Evolutionary conservation across 179 eudicot species (phyloP), one percentile per base, ranked within the genome.

Genomic region (Camellia oleifera): DNA sequence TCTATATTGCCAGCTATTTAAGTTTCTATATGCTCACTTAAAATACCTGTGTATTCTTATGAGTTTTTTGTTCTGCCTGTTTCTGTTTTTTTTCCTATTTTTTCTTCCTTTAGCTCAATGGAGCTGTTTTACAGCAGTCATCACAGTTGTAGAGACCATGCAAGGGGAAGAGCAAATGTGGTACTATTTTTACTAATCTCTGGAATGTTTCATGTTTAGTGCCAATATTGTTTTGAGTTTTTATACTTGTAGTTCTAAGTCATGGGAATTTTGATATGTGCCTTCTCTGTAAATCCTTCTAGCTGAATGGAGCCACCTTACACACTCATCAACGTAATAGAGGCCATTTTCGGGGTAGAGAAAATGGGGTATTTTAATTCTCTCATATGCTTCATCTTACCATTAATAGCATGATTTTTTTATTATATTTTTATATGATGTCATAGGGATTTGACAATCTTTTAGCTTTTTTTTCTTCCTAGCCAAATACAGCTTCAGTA

Each of bases 141-240:
- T 67, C 67, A 84, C 53, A 53, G 54, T 77, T 75, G 78, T 78
- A 85, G 85, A 73, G 88, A 84, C 68, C 88, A 80, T 77, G 88
- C 78, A 3, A 85, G 88, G 82, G 87, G 91, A 81, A 88, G 88
- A 83, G 86, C 88, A 62, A 80, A 74, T 76, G 88, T 83, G 89
- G 91, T 87, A 78, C 10, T 23, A 3, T 2, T 61, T 61, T 61
- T 61, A 17, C 15, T 61, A 61, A n/a, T 61, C 18, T 5, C 20
- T 32, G 4, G 65, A 62, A 62, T 7, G 7, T 4, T 32, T 48
- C 52, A 48, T 18, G 5, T 11, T 69, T 69, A n/a, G 46, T 15
- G 54, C 46, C 46, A 17, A n/a, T 46, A 14, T 6, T 15, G 12
- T 45, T 62, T 2, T n/a, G 2, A 48, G 69, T 64, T 64, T 44